Evolutionary conservation across 805 yeast species (phyloP), one percentile per base, ranked within the genome.

Genomic region (Saccharomyces kudriavzevii): DNA sequence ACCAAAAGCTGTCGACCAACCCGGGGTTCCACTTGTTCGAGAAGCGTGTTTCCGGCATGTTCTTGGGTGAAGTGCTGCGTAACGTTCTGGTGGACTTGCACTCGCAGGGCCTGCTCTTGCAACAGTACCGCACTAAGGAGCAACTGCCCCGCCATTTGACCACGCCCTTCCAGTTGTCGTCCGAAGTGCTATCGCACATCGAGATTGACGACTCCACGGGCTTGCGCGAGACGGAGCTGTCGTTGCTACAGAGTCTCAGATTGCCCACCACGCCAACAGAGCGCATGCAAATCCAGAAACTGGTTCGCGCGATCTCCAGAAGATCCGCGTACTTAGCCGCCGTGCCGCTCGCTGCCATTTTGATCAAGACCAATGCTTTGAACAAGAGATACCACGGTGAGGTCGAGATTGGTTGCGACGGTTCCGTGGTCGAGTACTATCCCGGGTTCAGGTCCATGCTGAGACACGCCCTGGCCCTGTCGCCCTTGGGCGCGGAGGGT

Each of bases 381-480:
- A 69, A 70, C 51, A 76, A 75, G 48, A 64, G 68, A 50, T 77
- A 74, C 63, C 87, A 85, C 61, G 81, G 79, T 56, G 88, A 84
- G 64, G 89, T 92, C 48, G 98, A 92, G 69, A 81, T 94, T 60
- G 98, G 97, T 55, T 91, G 92, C 56, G 99, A 94, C 70, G 99
- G 99, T 27, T 85, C 97, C 8, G 94, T 92, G 51, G 86, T 92
- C 49, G 96, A 92, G 71, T 87, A 82, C 67, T 94, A 91, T 70
- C 98, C 99, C 13, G 91, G 92, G 25, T 92, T 87, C 74, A 83
- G 85, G 73, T 80, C 84, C 5, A 80, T 81, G 78, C 74, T 92
- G 58, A 81, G 92, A 65, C 90, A 87, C 60, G 96, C 96, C 0
- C 71, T 91, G 57, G 76, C 83, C 1, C 66, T 80, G 58, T 80